These are phyloP conservation scores for Dujonia santamariae DNA, from an alignment of 1,139 yeast species.

Conservation along the genomic window DNA sequence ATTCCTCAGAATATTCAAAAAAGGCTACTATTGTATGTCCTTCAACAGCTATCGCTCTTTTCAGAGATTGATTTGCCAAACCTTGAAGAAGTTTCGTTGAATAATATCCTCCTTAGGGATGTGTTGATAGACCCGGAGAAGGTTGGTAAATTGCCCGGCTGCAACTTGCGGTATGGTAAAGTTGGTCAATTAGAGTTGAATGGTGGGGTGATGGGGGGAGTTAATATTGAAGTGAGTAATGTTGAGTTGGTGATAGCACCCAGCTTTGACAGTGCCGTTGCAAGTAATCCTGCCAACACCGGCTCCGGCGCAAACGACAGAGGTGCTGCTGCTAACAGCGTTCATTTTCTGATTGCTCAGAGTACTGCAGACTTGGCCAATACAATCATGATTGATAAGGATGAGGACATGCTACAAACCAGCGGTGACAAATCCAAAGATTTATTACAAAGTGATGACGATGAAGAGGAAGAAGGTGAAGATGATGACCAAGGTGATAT, in stretches of 20 bases:
- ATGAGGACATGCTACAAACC: constrained; percentile 10
- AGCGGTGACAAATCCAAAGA: background rate
- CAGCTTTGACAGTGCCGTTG: constrained; percentile 29
- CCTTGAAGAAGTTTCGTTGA: constrained; percentile 68
- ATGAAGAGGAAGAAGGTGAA: constrained; percentile 14
- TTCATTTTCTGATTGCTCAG: constrained; percentile 52
- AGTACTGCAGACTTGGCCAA: constrained; percentile 64
- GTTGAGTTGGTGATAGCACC: constrained; percentile 57
- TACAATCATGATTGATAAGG: constrained; percentile 46
- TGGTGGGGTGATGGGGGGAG: constrained; percentile 63
- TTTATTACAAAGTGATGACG: constrained; percentile 4
- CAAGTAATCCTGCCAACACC: constrained; percentile 22
- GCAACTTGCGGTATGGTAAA: constrained; percentile 61
- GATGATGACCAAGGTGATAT: constrained; percentile 9
- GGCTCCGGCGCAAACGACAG: background rate
- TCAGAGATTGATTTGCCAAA: constrained; percentile 80
- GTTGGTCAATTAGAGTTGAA: constrained; percentile 49
- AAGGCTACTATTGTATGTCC: constrained; percentile 71
- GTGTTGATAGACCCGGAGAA: constrained; percentile 73
- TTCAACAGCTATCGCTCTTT: constrained; percentile 79
- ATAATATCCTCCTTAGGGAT: constrained; percentile 54
- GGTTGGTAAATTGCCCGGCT: constrained; percentile 61
- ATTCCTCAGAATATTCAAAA: constrained; percentile 82
- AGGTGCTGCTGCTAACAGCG: constrained; percentile 15
- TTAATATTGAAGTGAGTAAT: constrained; percentile 56